A percentile compares a stretch with the other conserved stretches of the same genome.
These are phyloP conservation scores for Plectosphaerella sp. DNA, from an alignment of 2,329 filamentous ascomycete species.

Conservation along the genomic window DNA sequence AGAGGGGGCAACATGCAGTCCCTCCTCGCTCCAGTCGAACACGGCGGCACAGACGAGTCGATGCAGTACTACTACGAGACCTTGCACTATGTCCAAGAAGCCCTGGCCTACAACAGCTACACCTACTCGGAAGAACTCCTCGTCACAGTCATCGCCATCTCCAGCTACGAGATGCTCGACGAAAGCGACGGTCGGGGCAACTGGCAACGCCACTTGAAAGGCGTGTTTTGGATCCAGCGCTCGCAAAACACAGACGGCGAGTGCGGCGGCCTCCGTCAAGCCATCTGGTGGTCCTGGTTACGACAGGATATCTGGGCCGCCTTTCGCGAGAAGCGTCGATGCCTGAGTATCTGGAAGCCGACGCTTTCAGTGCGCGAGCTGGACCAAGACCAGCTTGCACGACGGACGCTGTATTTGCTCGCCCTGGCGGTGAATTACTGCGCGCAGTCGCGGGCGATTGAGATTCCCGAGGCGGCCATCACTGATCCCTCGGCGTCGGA, in stretches of 20 bases:
- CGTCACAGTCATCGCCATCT: conserved; percentile 55
- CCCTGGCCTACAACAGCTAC: conserved; percentile 54
- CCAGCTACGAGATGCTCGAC: conserved; percentile 64
- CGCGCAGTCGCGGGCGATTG: conserved; percentile 29
- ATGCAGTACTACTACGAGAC: conserved; percentile 59
- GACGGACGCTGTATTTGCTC: conserved; percentile 48
- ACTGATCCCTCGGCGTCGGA: conserved; percentile 7
- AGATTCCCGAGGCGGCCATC: conserved; percentile 1
- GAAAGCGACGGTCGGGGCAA: conserved; percentile 44
- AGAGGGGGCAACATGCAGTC: conserved; percentile 3
- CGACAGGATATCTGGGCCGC: conserved; percentile 64
- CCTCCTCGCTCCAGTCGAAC: too few species aligned
- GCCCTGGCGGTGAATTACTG: conserved; percentile 55
- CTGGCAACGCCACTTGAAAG: conserved; percentile 60
- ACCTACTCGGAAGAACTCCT: conserved; percentile 53
- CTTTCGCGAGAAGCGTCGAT: conserved; percentile 51
- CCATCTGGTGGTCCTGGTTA: conserved; percentile 64
- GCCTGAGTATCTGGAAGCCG: conserved; percentile 55
- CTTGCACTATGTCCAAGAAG: conserved; percentile 55
- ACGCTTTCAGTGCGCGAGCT: conserved; percentile 42
- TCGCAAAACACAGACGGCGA: conserved; percentile 57
- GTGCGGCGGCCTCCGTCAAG: conserved; percentile 48
- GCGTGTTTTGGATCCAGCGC: conserved; percentile 63
- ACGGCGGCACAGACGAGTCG: conserved; percentile 16
- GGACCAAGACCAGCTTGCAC: conserved; percentile 48